phyloP scores from a whole-genome alignment of 257 asterid species.

The Parsonsia alboflavescens region DNA sequence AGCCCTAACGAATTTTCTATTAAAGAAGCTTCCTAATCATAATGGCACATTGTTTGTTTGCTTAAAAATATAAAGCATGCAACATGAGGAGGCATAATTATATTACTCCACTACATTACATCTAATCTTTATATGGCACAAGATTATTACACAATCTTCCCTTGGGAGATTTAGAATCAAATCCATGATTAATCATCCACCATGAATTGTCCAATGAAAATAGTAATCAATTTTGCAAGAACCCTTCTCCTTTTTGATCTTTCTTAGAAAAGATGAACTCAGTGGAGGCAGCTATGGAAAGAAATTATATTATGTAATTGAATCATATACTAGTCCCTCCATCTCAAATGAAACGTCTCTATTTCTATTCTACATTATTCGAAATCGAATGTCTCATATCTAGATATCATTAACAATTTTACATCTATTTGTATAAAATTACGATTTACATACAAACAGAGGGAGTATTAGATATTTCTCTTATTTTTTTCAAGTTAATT shows the following conservation, averaged over 20 bases:
- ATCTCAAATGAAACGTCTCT: no score
- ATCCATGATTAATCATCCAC: constrained; percentile 27
- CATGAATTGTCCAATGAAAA: constrained; percentile 18
- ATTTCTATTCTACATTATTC: no score
- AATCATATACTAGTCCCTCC: no score
- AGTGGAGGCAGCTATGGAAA: neutral
- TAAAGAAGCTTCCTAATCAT: constrained; percentile 10
- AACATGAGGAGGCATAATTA: constrained; percentile 14
- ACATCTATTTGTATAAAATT: no score
- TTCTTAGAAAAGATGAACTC: neutral
- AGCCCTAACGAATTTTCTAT: no score
- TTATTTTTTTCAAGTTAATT: neutral
- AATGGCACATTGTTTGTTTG: constrained; percentile 5
- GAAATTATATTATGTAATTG: no score
- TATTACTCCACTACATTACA: constrained; percentile 13
- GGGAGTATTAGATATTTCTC: neutral
- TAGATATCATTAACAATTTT: no score
- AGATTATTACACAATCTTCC: constrained; percentile 8
- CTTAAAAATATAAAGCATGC: constrained; percentile 13
- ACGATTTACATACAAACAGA: no score
- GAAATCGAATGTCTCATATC: no score
- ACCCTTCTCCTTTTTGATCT: neutral
- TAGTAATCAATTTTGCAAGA: neutral
- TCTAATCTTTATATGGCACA: constrained; percentile 10
- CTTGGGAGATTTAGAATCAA: constrained; percentile 7